phyloP scores from a whole-genome alignment of 1,139 yeast genomes.

The Saccharomycopsis crataegensis region DNA sequence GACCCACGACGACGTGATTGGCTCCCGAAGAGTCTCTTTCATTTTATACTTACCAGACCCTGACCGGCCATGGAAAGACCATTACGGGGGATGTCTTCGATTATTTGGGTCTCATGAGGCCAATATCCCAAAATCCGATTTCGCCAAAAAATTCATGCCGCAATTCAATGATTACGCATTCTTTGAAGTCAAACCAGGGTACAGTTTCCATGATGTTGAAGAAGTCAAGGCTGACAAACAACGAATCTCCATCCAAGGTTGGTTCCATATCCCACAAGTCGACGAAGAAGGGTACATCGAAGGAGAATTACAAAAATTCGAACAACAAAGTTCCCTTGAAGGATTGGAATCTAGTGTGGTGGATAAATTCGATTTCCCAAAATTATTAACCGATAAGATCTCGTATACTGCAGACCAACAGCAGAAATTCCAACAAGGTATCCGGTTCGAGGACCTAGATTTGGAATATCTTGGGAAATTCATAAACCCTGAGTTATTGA shows the following conservation, averaged over 20 bases:
- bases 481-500: conserved; percentile 51
- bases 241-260: conserved; percentile 89
- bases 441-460: not conserved
- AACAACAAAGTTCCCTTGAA: conserved; percentile 71
- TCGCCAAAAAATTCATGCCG: conserved; percentile 64
- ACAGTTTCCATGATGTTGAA: conserved; percentile 95
- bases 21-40: conserved; percentile 87
- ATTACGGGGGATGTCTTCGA: conserved; percentile 89
- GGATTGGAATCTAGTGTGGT: conserved; percentile 72
- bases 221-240: conserved; percentile 89
- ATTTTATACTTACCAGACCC: conserved; percentile 92
- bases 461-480: conserved; percentile 35
- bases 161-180: conserved; percentile 95
- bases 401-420: not conserved
- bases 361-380: conserved; percentile 80
- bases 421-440: not conserved
- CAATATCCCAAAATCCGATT: conserved; percentile 84
- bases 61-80: conserved; percentile 75
- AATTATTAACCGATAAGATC: conserved; percentile 27
- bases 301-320: conserved; percentile 59
- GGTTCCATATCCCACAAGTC: conserved; percentile 96
- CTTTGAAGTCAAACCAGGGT: conserved; percentile 93
- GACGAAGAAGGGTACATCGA: conserved; percentile 82
- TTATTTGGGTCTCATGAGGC: conserved; percentile 81
- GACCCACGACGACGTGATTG: conserved; percentile 97